Base-by-base conservation (phyloP, 768 basidiomycete genomes). In the Hypsizygus marmoreus region DNA sequence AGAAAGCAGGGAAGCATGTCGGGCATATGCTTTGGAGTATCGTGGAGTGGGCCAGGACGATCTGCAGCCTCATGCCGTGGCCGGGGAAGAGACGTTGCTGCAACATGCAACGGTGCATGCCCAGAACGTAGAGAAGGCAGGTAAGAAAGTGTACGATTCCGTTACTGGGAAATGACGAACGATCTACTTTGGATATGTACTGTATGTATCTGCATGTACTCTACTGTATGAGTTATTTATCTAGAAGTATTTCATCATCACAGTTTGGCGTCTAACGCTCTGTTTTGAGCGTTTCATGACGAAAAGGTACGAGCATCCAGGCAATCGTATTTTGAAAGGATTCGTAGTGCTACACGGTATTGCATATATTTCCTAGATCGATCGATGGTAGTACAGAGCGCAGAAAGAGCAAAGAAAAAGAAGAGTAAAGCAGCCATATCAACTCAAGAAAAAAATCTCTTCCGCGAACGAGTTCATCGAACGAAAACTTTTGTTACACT, bases 1-100 rank as follows among this genome's bases (percentile, higher is more conserved):
- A 51, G 66, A 73, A 61, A 88, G 86, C 61, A 66, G 73, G 46
- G 82, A 86, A 46, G 84, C 81, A 36, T 88, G 86, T 59, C 66
- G 85, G 55, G 74, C 70, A 30, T 89, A 88, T 61, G 86, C 84
- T 13, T 44, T 82, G 49, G 72, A 72, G 45, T 65, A 74, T 55
- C 67, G 88, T n/a, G 86, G 84, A 0, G 73, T 86, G 4, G 67
- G 64, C 36, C 66, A 70, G 60, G 76, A 82, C 11, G 84, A 88
- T 46, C 58, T 88, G 39, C 70, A 86, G 70, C 88, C 87, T 20
- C 77, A 84, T 68, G 69, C 72, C 6, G 56, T 58, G 9, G 73
- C 71, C 10, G 82, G 79, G 1, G 81, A 82, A 51, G 75, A 73
- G 55, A 80, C 81, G 43, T 53, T 87, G 37, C 70, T 62, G 42